phyloP scores from a whole-genome alignment of 2,329 filamentous ascomycete genomes.

The Exophiala aquamarina region DNA sequence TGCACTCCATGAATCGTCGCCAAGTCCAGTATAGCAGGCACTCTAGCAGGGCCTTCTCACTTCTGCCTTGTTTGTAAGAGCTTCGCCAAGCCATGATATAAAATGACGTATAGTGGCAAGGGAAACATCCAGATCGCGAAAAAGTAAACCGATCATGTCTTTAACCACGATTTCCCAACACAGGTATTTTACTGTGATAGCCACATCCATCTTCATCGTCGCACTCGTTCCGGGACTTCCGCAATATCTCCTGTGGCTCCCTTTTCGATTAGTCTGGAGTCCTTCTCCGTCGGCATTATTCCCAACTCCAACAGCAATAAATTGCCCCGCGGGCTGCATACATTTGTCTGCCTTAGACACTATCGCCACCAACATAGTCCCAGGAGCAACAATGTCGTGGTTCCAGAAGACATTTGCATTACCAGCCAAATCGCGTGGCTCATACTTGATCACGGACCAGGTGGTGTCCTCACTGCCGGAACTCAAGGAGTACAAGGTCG shows the following conservation, averaged over 20 bases:
- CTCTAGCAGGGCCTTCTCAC: too few relatives aligned
- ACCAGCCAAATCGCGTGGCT: conserved; percentile 73
- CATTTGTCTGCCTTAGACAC: background rate
- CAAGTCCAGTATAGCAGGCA: too few relatives aligned
- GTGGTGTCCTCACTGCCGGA: conserved; percentile 73
- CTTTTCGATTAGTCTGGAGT: conserved; percentile 12
- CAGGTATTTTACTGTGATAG: conserved; percentile 19
- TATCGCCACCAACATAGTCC: conserved; percentile 2
- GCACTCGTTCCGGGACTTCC: conserved; percentile 26
- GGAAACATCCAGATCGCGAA: background rate
- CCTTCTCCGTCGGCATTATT: background rate
- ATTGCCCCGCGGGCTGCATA: conserved; percentile 15
- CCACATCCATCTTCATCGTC: conserved; percentile 19
- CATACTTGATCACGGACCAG: conserved; percentile 83
- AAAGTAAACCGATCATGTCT: conserved; percentile 17
- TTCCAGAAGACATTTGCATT: conserved; percentile 82
- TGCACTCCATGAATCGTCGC: too few relatives aligned
- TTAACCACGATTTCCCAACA: conserved; percentile 19
- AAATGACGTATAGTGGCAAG: background rate
- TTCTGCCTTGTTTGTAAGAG: too few relatives aligned
- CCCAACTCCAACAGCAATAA: background rate
- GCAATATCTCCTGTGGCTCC: conserved; percentile 23
- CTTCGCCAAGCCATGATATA: background rate
- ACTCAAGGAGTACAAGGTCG: conserved; percentile 78
- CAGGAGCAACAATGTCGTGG: conserved; percentile 54